Evolutionary conservation across 257 asterid genomes (phyloP).

Genomic region (Paraleonurus japonicus): DNA sequence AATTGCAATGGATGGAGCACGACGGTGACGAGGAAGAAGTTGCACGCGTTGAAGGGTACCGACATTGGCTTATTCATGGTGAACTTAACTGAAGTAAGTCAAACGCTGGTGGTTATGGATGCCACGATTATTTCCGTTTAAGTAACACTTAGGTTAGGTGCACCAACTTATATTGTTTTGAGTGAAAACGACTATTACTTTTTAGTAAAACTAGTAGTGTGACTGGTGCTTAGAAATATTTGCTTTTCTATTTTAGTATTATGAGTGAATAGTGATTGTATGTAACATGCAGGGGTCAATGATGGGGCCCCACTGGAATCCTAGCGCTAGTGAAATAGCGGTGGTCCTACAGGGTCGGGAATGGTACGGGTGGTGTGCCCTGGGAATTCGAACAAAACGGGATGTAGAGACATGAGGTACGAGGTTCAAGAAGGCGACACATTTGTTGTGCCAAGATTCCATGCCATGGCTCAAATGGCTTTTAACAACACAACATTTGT

Average conservation of each 20-base stretch:
- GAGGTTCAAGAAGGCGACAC: conserved; percentile 66
- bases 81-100: conserved; percentile 64
- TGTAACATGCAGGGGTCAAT: conserved; percentile 62
- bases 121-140: no score
- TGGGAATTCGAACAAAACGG: conserved; percentile 10
- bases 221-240: no score
- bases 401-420: conserved; percentile 44
- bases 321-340: conserved; percentile 65
- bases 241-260: background rate
- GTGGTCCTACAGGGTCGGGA: conserved; percentile 57
- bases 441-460: conserved; percentile 66
- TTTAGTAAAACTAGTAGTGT: no score
- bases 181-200: no score
- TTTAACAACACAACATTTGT: conserved; percentile 67
- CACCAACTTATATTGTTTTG: no score
- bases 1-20: conserved; percentile 93
- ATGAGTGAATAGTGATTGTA: background rate
- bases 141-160: no score
- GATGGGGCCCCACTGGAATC: conserved; percentile 99
- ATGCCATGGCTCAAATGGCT: conserved; percentile 84
- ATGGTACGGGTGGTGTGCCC: conserved; percentile 65
- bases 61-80: conserved; percentile 73
- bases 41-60: conserved; percentile 43
- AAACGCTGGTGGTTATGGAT: background rate
- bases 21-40: conserved; percentile 49